These are phyloP conservation scores for Puccinia horiana DNA, from an alignment of 1,284 basidiomycete genomes.

Conservation along the genomic window DNA sequence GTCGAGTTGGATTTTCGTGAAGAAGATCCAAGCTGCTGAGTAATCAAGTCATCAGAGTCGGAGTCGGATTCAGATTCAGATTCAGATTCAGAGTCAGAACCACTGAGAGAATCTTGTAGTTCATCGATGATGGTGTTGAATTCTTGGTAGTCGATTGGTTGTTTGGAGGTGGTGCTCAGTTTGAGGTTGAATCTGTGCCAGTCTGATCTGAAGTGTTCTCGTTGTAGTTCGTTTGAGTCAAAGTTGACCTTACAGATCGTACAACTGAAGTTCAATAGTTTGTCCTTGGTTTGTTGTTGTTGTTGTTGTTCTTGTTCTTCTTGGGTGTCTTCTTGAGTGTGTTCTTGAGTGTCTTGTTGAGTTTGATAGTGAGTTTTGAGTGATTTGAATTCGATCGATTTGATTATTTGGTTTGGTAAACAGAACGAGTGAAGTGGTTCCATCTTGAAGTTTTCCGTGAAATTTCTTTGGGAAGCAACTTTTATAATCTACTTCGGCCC, in stretches of 20 bases:
- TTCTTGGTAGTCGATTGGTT: background rate
- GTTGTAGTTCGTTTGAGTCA: slow-evolving; percentile 74
- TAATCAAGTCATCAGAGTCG: background rate
- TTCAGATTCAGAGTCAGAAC: slow-evolving; percentile 11
- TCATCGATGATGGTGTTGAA: slow-evolving; percentile 24
- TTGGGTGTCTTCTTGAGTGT: background rate
- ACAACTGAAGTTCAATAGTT: slow-evolving; percentile 50
- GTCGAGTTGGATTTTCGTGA: slow-evolving; percentile 48
- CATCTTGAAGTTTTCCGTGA: too few species aligned
- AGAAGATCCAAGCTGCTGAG: slow-evolving; percentile 26
- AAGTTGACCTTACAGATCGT: slow-evolving; percentile 66
- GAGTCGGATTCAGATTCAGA: background rate
- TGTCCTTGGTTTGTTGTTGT: background rate
- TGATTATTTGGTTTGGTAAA: background rate
- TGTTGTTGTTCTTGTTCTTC: background rate
- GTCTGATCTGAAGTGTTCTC: slow-evolving; percentile 85
- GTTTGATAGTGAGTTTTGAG: background rate
- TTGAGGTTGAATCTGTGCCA: slow-evolving; percentile 99
- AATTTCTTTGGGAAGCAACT: too few species aligned
- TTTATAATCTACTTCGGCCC: too few species aligned
- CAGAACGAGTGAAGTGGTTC: background rate
- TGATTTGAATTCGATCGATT: background rate
- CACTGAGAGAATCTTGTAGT: slow-evolving; percentile 32
- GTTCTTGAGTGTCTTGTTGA: background rate
- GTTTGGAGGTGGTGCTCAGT: slow-evolving; percentile 51